phyloP scores from a whole-genome alignment of 2,329 filamentous ascomycete species.

The Microdochium paspali region DNA sequence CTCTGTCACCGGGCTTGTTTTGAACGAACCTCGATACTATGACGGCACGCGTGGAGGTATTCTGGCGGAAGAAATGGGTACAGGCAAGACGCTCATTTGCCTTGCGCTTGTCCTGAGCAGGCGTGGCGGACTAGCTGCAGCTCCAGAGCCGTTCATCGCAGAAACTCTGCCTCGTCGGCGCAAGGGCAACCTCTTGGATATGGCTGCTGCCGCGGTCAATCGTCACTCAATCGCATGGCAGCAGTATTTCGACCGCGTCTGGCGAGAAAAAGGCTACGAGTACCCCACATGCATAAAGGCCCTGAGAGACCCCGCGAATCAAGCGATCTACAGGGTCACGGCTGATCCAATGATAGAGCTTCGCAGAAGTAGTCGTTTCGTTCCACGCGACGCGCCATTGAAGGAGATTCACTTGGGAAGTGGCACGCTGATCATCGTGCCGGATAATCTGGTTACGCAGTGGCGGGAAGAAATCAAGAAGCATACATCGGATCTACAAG shows the following conservation, averaged over 20 bases:
- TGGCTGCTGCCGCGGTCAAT: constrained; percentile 64
- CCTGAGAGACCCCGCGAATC: constrained; percentile 39
- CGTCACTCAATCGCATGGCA: constrained; percentile 64
- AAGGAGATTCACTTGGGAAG: constrained; percentile 54
- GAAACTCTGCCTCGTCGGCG: constrained; percentile 26
- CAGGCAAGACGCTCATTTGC: constrained; percentile 84
- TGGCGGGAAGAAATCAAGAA: constrained; percentile 76
- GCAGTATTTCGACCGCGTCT: constrained; percentile 45
- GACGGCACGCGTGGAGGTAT: constrained; percentile 70
- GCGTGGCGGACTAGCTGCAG: constrained; percentile 54
- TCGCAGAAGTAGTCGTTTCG: constrained; percentile 26
- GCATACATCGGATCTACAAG: constrained; percentile 58
- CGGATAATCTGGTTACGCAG: constrained; percentile 73
- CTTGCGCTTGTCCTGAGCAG: constrained; percentile 70
- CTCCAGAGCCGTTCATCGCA: constrained; percentile 48
- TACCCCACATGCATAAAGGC: constrained; percentile 44
- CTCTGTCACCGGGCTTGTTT: constrained; percentile 48
- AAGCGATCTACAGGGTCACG: constrained; percentile 46
- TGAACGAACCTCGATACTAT: constrained; percentile 61
- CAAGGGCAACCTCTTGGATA: constrained; percentile 58
- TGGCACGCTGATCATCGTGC: constrained; percentile 70
- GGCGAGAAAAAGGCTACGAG: constrained; percentile 33
- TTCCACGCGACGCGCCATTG: constrained; percentile 18
- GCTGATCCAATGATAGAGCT: constrained; percentile 28
- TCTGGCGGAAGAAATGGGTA: constrained; percentile 70